phyloP scores from a whole-genome alignment of 352 stramenopile genomes.

The Phytophthora europaea region DNA sequence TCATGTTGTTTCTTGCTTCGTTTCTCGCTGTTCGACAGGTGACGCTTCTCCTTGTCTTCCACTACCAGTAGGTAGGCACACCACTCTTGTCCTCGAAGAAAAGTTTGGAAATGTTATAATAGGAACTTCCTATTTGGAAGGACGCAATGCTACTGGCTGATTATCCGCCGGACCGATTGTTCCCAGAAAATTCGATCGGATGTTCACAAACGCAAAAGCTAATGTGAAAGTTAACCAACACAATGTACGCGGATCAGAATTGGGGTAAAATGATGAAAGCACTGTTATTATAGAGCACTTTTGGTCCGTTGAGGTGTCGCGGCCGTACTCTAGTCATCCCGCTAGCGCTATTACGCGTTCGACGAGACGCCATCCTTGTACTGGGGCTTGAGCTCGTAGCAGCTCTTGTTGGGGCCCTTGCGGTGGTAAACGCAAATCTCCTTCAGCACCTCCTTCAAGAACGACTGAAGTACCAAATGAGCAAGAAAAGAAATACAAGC shows the following conservation, averaged over 20 bases:
- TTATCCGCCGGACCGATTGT: conserved; percentile 3
- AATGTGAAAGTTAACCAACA: background rate
- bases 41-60: background rate
- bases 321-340: background rate
- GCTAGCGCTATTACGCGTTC: conserved; percentile 36
- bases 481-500: background rate
- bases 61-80: no score
- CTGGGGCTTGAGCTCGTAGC: conserved; percentile 91
- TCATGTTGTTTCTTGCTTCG: background rate
- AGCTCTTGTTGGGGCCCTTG: conserved; percentile 92
- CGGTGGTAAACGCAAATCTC: conserved; percentile 92
- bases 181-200: conserved; percentile 28
- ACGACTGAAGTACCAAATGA: conserved; percentile 55
- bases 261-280: background rate
- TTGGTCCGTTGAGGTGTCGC: background rate
- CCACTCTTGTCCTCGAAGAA: background rate
- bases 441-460: conserved; percentile 90
- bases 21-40: background rate
- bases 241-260: no score
- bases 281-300: background rate
- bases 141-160: background rate
- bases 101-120: background rate
- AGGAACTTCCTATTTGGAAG: no score
- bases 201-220: background rate
- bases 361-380: conserved; percentile 81